Base-by-base conservation (phyloP, 352 stramenopile species). In the Aphanomyces stellatus region DNA sequence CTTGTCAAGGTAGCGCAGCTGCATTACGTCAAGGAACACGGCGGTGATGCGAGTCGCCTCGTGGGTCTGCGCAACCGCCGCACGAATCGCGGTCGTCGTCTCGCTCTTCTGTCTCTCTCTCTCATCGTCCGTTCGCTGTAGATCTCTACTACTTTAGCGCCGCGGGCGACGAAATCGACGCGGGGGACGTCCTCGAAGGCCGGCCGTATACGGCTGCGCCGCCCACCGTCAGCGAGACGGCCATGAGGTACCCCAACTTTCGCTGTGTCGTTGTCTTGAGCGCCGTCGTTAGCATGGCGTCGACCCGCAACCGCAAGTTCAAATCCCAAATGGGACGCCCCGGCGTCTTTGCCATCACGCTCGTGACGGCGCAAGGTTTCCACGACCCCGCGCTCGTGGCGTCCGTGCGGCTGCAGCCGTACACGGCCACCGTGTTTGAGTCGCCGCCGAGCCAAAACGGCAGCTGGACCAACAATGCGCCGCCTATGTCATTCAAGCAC, bases 181-280 rank as follows among this genome's bases (percentile, higher is more conserved):
- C 71, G 6, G 69, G 69, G 5, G 69, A 73, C 53, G 51, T 71
- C 28, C 56, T 73, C 11, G 62, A 73, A 63, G 69, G 49, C 17
- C 62, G 69, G 7, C 69, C 69, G 27, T 71, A 71, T 34, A 73
- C 69, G 15, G 62, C 62, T 25, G 49, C 69, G 5, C 33, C 49
- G 6, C 43, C 56, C 25, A 40, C 60, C 25, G 60, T 67, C 37
- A 65, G 56, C 41, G 41, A 66, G 19, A 28, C n/a, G 27, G 65
- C 57, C 4, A 60, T 70, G 64, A 51, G 53, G 64, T 70, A 64
- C 33, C 53, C 37, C 13, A 34, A 28, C 15, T 30, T 37, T 10
- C 37, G 5, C 33, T n/a, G 13, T 61, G 19, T 6, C 22, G 11
- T n/a, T 2, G 28, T 35, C 8, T 37, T 0, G 13, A 48, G 11